Evolutionary conservation across 148 eudicot species (phyloP).

Genomic region (Euryodendron excelsum): DNA sequence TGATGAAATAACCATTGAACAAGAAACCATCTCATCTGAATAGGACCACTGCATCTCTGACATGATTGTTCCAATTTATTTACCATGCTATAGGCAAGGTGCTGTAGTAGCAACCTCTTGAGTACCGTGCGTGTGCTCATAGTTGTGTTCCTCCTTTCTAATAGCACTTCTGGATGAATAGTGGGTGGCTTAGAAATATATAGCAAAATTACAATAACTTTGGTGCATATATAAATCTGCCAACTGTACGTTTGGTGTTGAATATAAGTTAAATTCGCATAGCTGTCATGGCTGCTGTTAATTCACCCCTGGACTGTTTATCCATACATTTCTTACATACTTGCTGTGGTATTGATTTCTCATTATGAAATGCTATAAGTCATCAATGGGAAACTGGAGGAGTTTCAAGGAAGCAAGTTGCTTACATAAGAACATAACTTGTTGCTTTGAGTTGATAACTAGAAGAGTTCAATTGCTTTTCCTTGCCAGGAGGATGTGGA

Average conservation of each 20-base stretch:
- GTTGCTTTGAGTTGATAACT: not conserved
- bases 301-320: not conserved
- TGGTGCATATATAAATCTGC: not conserved
- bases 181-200: not conserved
- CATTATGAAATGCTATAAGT: not conserved
- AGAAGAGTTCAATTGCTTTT: not conserved
- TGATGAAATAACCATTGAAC: not conserved
- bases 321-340: not conserved
- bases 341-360: not conserved
- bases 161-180: not conserved
- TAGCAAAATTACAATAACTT: not conserved
- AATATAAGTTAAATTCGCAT: not conserved
- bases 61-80: not conserved
- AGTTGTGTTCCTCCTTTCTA: not conserved
- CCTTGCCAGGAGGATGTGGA: conserved; percentile 3
- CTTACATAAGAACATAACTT: not conserved
- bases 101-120: not conserved
- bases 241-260: not conserved
- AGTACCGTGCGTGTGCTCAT: not conserved
- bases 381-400: not conserved
- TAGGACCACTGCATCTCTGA: not conserved
- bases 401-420: not conserved
- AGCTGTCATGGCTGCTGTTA: not conserved
- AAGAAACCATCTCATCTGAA: not conserved
- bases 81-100: not conserved